Conservation (phyloP, 106 monocot genomes). For the Dioscorea zingiberensis region DNA sequence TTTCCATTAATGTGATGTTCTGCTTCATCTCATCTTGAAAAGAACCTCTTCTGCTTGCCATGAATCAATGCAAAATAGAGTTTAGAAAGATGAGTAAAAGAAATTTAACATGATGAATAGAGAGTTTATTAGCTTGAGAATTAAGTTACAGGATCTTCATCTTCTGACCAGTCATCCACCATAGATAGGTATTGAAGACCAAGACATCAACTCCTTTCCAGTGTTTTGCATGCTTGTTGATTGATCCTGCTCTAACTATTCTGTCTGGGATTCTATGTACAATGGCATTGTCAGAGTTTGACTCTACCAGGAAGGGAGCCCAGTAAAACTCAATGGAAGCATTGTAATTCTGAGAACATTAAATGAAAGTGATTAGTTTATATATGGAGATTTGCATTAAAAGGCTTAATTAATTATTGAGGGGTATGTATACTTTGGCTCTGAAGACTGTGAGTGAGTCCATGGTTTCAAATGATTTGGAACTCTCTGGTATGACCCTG, state of each 20-base stretch:
- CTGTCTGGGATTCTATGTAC: constrained; percentile 32
- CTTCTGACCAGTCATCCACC: constrained; percentile 59
- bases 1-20: background rate
- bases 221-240: constrained; percentile 46
- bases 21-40: background rate
- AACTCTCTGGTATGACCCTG: constrained; percentile 29
- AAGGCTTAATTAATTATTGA: background rate
- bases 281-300: constrained; percentile 52
- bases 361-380: background rate
- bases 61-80: background rate
- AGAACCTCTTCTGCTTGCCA: background rate
- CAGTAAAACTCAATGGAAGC: constrained; percentile 44
- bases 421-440: constrained; percentile 35
- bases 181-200: constrained; percentile 52
- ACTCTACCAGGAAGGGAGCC: constrained; percentile 59
- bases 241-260: constrained; percentile 23
- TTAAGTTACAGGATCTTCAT: constrained; percentile 61
- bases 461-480: constrained; percentile 41
- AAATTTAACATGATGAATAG: background rate
- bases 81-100: background rate
- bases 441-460: constrained; percentile 51
- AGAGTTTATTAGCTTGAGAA: background rate
- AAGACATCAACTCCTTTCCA: constrained; percentile 52
- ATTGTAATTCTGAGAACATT: constrained; percentile 12
- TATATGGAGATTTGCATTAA: background rate